These are phyloP conservation scores for Hanseniaspora clermontiae DNA, from an alignment of 805 yeast species.

Conservation along the genomic window DNA sequence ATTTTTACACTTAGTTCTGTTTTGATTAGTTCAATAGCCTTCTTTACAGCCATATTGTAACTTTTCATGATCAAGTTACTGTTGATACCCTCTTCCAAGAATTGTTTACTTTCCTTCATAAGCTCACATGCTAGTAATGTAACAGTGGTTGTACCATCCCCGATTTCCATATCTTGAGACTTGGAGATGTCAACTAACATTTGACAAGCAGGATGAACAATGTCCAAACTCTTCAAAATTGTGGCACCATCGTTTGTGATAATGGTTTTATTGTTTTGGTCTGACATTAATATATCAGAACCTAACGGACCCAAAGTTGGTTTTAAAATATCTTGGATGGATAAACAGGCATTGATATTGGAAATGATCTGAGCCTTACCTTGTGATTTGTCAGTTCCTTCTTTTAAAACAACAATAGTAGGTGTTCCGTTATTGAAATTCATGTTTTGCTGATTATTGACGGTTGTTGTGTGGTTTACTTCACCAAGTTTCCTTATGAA, in stretches of 20 bases:
- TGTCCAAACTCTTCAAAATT: constrained; percentile 77
- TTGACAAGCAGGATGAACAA: constrained; percentile 97
- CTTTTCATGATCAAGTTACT: constrained; percentile 83
- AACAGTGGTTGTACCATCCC: constrained; percentile 96
- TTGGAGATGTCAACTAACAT: constrained; percentile 87
- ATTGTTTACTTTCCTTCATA: constrained; percentile 75
- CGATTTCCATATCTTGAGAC: constrained; percentile 96
- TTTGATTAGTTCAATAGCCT: constrained; percentile 56
- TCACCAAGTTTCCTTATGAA: no score
- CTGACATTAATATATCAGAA: constrained; percentile 83
- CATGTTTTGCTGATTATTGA: constrained; percentile 33
- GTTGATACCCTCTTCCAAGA: constrained; percentile 92
- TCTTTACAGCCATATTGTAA: constrained; percentile 63
- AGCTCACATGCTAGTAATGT: constrained; percentile 90
- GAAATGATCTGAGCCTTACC: constrained; percentile 92
- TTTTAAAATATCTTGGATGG: constrained; percentile 88
- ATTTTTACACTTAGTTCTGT: constrained; percentile 65
- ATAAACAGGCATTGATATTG: constrained; percentile 92
- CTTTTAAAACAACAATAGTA: constrained; percentile 93
- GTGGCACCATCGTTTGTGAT: constrained; percentile 99
- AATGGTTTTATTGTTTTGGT: constrained; percentile 72
- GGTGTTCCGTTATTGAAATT: constrained; percentile 89
- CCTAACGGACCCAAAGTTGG: constrained; percentile 97
- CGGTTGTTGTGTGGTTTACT: background rate
- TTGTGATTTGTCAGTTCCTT: constrained; percentile 94